Base-by-base conservation (phyloP, 495 filamentous ascomycete species). In the Aspergillus biplanus region DNA sequence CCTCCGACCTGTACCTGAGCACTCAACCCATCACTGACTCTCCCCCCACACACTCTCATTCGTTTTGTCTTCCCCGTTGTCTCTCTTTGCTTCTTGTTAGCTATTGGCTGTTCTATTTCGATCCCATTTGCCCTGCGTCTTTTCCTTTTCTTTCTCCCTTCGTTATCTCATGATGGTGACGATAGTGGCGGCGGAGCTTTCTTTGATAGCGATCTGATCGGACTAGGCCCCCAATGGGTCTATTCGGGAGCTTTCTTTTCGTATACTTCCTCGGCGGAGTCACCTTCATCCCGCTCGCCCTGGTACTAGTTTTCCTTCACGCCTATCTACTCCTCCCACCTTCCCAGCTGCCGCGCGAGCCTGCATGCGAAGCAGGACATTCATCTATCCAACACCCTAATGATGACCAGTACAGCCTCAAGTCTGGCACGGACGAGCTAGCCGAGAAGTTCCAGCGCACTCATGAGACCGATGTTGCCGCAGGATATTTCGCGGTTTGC, bases 401-500 rank as follows among this genome's bases (percentile, higher is more conserved):
- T 65, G 83, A 85, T 63, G 83, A 85, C 65, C 77, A 79, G 56
- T 74, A 73, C 59, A 80, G 74, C 56, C 68, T 84, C 56, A 83
- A 80, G 65, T 82, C 82, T 52, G 74, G 75, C 34, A 80, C 80
- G 49, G 78, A 80, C 68, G 75, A 78, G 54, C 70, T 86, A 49
- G 83, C 77, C 4, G 83, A 85, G 62, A 78, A 85, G 52, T 85
- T 84, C 68, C 78, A 82, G 65, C 80, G 84, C 35, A 78, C 65
- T 37, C 84, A 89, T 58, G 89, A 94, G 48, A 82, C 87, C n/a
- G 92, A 97, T 76, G 91, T 92, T 55, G 91, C 92, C 3, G 90
- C 92, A 11, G 93, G 93, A 49, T 97, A 96, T 76, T 99, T 99
- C 74, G 91, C 93, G 6, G 93, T 98, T 13, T 96, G 91, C 71